phyloP scores from a whole-genome alignment of 2,329 filamentous ascomycete species.

The Cyphellophora europaea region DNA sequence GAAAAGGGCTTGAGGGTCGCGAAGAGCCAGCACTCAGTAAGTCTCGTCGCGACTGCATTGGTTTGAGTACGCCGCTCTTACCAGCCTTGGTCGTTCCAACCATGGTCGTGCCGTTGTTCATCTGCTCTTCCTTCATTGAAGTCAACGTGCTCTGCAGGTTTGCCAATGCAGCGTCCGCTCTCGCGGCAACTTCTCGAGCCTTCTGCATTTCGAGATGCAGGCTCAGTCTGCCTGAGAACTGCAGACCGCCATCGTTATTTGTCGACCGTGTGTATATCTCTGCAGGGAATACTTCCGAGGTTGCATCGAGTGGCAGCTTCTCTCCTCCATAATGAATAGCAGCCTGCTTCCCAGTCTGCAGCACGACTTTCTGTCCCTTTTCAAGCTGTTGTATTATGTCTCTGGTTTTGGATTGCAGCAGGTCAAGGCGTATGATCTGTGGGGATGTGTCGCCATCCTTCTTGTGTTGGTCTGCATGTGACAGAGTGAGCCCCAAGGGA shows the following conservation, averaged over 20 bases:
- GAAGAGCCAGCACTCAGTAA: constrained; percentile 32
- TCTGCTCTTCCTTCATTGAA: constrained; percentile 50
- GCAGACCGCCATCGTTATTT: constrained; percentile 34
- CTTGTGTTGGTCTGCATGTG: constrained; percentile 4
- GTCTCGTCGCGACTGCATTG: constrained; percentile 22
- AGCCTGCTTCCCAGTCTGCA: constrained; percentile 40
- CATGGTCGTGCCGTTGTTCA: constrained; percentile 45
- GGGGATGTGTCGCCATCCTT: constrained; percentile 20
- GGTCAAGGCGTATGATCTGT: constrained; percentile 38
- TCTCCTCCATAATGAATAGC: constrained; percentile 50
- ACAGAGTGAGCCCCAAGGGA: constrained; percentile 9
- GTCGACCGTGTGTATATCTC: constrained; percentile 45
- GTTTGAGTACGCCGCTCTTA: constrained; percentile 9
- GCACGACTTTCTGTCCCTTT: constrained; percentile 31
- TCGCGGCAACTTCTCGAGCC: constrained; percentile 44
- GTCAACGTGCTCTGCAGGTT: constrained; percentile 51
- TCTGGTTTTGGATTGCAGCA: constrained; percentile 34
- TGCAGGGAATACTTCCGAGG: constrained; percentile 43
- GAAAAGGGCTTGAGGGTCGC: constrained; percentile 30
- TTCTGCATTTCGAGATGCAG: constrained; percentile 48
- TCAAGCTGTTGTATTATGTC: constrained; percentile 35
- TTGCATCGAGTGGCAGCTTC: constrained; percentile 44
- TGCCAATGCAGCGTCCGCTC: constrained; percentile 50
- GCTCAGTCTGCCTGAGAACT: constrained; percentile 48
- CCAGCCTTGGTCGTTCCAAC: constrained; percentile 29